Evolutionary conservation across 2,329 filamentous ascomycete genomes (phyloP), one percentile per base, ranked within the genome.

Genomic region (Clonostachys byssicola): DNA sequence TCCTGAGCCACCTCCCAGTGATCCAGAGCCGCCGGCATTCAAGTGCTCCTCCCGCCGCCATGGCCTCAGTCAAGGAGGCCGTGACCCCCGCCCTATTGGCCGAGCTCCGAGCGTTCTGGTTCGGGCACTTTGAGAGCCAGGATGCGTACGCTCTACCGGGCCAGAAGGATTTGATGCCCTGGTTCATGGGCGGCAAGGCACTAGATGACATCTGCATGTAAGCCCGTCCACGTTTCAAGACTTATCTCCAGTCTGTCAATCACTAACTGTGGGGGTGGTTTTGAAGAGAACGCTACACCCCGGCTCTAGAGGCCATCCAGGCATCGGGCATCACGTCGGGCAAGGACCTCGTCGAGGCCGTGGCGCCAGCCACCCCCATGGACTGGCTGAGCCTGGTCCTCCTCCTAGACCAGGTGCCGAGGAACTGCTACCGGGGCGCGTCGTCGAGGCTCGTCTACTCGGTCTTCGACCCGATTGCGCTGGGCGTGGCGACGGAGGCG

Each of bases 351-450:
- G 42, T 70, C 34, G 52, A 54, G 6, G 46, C 57, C 13, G 50
- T 58, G 1, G 50, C 56, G 12, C 63, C 61, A 5, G 45, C 51
- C 5, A 49, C 51, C 4, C 57, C 68, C 1, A 45, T 59, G 6
- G 65, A 69, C 51, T 70, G 65, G 61, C 63, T 86, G 3, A 69
- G 71, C 41, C 58, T 85, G 0, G 55, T 81, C 6, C 54, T 86
- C 3, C 67, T 86, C 3, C 70, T 86, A 3, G 83, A 86, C 51
- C 83, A 86, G 56, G 69, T 86, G 40, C 71, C 82, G 0, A 75
- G 83, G 3, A 85, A 86, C 56, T 71, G 79, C 52, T 82, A 77
- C 62, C 79, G 83, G 13, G 73, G 68, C 1, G 63, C 67, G 1
- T 61, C 78, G 20, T 60, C 67, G 1, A 51, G 45, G 3, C 40